Percentiles rank a stretch among this genome's conserved stretches.
Conservation (phyloP, 2,329 filamentous ascomycete species). For the Pseudocercospora vitis region DNA sequence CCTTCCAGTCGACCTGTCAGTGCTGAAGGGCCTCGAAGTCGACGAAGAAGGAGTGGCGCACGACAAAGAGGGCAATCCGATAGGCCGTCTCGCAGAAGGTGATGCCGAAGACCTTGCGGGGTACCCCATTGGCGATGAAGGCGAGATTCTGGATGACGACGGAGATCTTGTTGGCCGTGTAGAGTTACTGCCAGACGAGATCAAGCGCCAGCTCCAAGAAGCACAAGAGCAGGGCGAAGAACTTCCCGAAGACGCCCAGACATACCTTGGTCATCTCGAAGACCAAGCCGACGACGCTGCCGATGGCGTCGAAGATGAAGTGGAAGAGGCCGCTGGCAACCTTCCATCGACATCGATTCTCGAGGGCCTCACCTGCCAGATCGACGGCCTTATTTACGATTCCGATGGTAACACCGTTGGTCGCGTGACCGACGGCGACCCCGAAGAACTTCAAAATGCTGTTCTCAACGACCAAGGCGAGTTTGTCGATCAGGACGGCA, state of each 20-base stretch:
- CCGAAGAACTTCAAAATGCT: slow-evolving; percentile 49
- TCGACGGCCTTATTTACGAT: slow-evolving; percentile 51
- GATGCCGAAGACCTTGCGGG: slow-evolving; percentile 55
- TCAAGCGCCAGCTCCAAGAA: slow-evolving; percentile 44
- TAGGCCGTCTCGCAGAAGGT: slow-evolving; percentile 53
- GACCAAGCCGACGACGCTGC: slow-evolving; percentile 35
- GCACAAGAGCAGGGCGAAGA: slow-evolving; percentile 41
- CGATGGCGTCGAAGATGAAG: slow-evolving; percentile 32
- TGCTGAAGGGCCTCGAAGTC: slow-evolving; percentile 54
- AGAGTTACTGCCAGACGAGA: slow-evolving; percentile 50
- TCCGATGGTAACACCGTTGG: slow-evolving; percentile 54
- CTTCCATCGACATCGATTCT: slow-evolving; percentile 49
- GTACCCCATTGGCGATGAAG: slow-evolving; percentile 54
- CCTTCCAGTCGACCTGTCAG: slow-evolving; percentile 46
- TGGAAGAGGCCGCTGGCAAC: slow-evolving; percentile 34
- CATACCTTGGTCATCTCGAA: slow-evolving; percentile 34
- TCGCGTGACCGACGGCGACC: slow-evolving; percentile 50
- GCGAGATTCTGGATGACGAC: slow-evolving; percentile 57
- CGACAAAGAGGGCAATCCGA: slow-evolving; percentile 51
- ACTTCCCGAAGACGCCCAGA: slow-evolving; percentile 39
- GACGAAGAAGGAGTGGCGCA: slow-evolving; percentile 56
- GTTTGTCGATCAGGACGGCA: slow-evolving; percentile 56
- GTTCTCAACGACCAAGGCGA: slow-evolving; percentile 56
- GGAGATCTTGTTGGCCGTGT: slow-evolving; percentile 57
- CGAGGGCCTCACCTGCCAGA: slow-evolving; percentile 50